These are phyloP conservation scores for Mycena indigotica DNA, from an alignment of 768 basidiomycete genomes.

Conservation along the genomic window DNA sequence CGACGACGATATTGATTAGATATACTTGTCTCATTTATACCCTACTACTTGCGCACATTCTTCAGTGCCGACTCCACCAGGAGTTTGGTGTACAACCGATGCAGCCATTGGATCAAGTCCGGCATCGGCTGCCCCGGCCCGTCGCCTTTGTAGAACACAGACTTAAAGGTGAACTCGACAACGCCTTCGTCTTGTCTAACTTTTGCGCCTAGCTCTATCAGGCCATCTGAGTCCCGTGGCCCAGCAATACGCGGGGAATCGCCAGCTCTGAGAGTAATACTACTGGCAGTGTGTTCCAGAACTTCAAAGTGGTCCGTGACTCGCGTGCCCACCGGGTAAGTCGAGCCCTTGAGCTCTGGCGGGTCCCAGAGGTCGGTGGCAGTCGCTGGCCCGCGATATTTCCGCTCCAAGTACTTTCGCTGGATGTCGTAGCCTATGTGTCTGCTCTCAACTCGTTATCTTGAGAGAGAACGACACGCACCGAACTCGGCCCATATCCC, in stretches of 20 bases:
- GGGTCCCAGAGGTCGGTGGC: constrained; percentile 21
- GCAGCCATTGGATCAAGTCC: constrained; percentile 4
- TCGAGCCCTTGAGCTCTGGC: constrained; percentile 11
- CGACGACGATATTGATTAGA: too few relatives aligned
- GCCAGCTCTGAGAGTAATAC: constrained; percentile 19
- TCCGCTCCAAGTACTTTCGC: constrained; percentile 19
- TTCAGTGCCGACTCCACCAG: constrained; percentile 20
- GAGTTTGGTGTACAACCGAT: constrained; percentile 22
- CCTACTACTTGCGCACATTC: constrained; percentile 12
- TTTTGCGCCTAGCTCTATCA: constrained; percentile 23
- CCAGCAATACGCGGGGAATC: constrained; percentile 20
- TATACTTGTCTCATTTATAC: constrained; percentile 6
- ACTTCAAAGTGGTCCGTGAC: constrained; percentile 26
- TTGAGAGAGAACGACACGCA: constrained; percentile 4
- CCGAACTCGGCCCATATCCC: constrained; percentile 22
- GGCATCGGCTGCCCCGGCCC: constrained; percentile 19
- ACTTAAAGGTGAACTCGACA: constrained; percentile 22
- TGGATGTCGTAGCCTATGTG: constrained; percentile 19
- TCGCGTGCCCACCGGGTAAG: constrained; percentile 18
- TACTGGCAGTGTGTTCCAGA: constrained; percentile 15
- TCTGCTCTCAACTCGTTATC: neutral
- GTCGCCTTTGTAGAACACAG: constrained; percentile 19
- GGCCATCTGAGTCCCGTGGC: constrained; percentile 17
- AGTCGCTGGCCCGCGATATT: constrained; percentile 19
- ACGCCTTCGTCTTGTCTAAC: constrained; percentile 21